Evolutionary conservation across 495 filamentous ascomycete species (phyloP).

Genomic region (Cercophora scortea): DNA sequence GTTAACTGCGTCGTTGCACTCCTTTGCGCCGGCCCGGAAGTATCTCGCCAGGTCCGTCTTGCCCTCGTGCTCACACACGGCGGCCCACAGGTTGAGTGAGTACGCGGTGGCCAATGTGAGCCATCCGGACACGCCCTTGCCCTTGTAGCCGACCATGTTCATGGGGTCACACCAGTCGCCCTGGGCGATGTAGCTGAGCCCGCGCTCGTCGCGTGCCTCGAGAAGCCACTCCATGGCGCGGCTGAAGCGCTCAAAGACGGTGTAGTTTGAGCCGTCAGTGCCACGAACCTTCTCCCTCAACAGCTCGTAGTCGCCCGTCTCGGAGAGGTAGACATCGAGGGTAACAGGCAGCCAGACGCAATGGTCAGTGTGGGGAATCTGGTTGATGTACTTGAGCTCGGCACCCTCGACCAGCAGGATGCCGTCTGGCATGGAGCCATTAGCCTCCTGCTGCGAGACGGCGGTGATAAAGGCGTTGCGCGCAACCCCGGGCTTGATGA

Average conservation of each 20-base stretch:
- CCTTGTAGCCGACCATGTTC: slow-evolving; percentile 53
- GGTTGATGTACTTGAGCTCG: slow-evolving; percentile 53
- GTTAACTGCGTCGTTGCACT: slow-evolving; percentile 44
- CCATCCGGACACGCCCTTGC: slow-evolving; percentile 49
- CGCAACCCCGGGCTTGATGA: slow-evolving; percentile 43
- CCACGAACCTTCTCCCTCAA: slow-evolving; percentile 35
- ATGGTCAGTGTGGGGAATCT: slow-evolving; percentile 50
- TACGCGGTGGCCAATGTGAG: slow-evolving; percentile 47
- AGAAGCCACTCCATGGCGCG: slow-evolving; percentile 48
- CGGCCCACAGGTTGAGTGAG: slow-evolving; percentile 43
- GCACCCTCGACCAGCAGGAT: slow-evolving; percentile 46
- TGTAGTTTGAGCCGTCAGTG: slow-evolving; percentile 33
- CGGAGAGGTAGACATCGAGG: slow-evolving; percentile 44
- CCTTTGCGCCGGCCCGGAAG: slow-evolving; percentile 36
- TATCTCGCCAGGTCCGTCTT: slow-evolving; percentile 26
- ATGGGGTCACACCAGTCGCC: slow-evolving; percentile 54
- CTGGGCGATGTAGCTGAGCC: slow-evolving; percentile 49
- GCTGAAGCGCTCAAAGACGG: slow-evolving; percentile 46
- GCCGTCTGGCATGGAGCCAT: slow-evolving; percentile 50
- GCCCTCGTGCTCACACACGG: slow-evolving; percentile 40
- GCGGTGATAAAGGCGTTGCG: slow-evolving; percentile 40
- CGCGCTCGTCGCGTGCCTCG: slow-evolving; percentile 39
- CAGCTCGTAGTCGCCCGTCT: slow-evolving; percentile 45
- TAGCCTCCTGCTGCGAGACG: slow-evolving; percentile 43
- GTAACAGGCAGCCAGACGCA: slow-evolving; percentile 50